Base-by-base conservation (phyloP, 1,139 yeast species). In the Hyphopichia wangnamkhiaoensis region DNA sequence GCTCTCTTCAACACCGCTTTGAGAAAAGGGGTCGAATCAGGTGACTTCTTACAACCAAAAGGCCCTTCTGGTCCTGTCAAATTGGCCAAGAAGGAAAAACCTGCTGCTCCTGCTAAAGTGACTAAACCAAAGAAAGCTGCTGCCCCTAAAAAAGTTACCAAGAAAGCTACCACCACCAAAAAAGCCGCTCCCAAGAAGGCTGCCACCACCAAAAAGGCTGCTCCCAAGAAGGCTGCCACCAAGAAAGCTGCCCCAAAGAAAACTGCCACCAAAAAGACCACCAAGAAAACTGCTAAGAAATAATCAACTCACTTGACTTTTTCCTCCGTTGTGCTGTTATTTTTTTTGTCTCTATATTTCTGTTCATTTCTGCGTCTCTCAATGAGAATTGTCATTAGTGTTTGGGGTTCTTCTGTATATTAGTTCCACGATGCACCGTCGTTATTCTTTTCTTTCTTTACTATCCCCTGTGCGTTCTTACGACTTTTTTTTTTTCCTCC, bases 11-110 rank as follows among this genome's bases (percentile, higher is more conserved):
- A 88, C 63, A 57, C 77, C 37, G 93, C 96, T 27, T 72, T 89
- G 56, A 82, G 84, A 71, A 84, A 82, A 60, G 95, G 95, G 45
- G 94, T 89, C 46, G 82, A 77, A 42, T 62, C 79, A 20, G 95
- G 89, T 38, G 86, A 80, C 40, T 85, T 90, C 54, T 63, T 78
- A 35, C 96, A 87, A 66, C 96, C 96, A 59, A 89, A 88, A 71
- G 96, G 96, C 44, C 81, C 89, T 15, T 79, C 87, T 21, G 90
- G 90, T 33, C 84, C 89, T 23, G 80, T 83, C 49, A 83, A 83
- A 64, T 63, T 81, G 49, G 73, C 70, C 55, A 79, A 79, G 71
- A 62, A 65, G 53, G 67, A 58, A 36, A 62, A 63, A 48, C 59
- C 59, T 38, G 55, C 56, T 7, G 41, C 54, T 14, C 46, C 49